Conservation (phyloP, 1,284 basidiomycete species). For the Ganoderma resinaceum region DNA sequence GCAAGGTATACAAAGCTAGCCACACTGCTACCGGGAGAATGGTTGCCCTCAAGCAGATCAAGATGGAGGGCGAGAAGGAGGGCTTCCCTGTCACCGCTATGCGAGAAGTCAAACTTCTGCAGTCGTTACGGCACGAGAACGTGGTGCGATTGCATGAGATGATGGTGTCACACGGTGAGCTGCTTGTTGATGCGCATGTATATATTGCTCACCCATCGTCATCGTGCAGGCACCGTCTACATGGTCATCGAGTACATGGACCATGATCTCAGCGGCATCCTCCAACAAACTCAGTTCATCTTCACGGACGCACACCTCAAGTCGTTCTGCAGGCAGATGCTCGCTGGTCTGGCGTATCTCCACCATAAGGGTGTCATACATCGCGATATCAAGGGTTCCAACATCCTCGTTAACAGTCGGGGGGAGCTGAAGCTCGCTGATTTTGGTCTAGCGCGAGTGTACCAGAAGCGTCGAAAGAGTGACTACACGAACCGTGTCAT, state of each 20-base stretch:
- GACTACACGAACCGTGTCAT: slow-evolving; percentile 99
- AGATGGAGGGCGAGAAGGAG: slow-evolving; percentile 98
- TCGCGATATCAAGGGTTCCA: slow-evolving; percentile 98
- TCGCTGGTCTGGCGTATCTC: slow-evolving; percentile 91
- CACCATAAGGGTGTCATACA: slow-evolving; percentile 97
- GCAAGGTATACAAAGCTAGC: slow-evolving; percentile 98
- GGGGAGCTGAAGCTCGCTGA: slow-evolving; percentile 97
- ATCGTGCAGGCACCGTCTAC: slow-evolving; percentile 83
- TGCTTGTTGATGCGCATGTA: background rate
- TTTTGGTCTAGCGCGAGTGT: slow-evolving; percentile 98
- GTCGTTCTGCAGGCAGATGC: slow-evolving; percentile 94
- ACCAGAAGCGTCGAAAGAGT: slow-evolving; percentile 86
- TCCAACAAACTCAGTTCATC: slow-evolving; percentile 88
- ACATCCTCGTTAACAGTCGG: slow-evolving; percentile 93
- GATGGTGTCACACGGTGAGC: slow-evolving; percentile 94
- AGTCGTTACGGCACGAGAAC: slow-evolving; percentile 90
- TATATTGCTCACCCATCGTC: slow-evolving; percentile 7
- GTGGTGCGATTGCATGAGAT: slow-evolving; percentile 94
- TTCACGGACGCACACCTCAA: slow-evolving; percentile 93
- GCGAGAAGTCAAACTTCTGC: slow-evolving; percentile 98
- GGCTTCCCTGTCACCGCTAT: slow-evolving; percentile 99
- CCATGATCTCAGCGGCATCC: slow-evolving; percentile 95
- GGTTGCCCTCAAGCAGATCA: slow-evolving; percentile 96
- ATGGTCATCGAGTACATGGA: slow-evolving; percentile 99
- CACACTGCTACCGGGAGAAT: slow-evolving; percentile 78